Conservation (phyloP, 805 yeast genomes). For the Osmozyma mogii region DNA sequence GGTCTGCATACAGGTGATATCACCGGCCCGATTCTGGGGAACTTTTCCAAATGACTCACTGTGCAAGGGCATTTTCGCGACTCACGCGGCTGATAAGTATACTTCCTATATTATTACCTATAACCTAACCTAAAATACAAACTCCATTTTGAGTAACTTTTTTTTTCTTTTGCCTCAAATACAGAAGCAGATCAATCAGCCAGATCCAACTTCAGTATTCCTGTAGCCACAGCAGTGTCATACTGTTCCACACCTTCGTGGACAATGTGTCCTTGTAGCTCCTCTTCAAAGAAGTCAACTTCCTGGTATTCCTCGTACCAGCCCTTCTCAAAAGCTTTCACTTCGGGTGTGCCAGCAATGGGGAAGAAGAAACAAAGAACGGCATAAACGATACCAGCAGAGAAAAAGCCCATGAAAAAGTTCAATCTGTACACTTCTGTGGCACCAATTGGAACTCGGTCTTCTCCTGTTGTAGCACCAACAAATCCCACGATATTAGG, state of each 20-base stretch:
- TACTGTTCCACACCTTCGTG: slow-evolving; percentile 15
- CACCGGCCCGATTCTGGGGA: no score
- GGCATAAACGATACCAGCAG: slow-evolving; percentile 49
- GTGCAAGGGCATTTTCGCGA: no score
- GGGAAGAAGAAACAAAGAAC: slow-evolving; percentile 48
- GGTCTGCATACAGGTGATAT: no score
- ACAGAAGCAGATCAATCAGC: no score
- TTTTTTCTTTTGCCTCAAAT: no score
- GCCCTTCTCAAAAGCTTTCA: slow-evolving; percentile 39
- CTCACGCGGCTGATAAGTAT: no score
- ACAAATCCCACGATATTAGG: slow-evolving; percentile 87
- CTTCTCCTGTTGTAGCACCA: slow-evolving; percentile 66
- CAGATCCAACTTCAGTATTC: no score
- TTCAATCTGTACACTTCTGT: slow-evolving; percentile 63
- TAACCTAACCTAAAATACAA: no score
- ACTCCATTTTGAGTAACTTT: no score
- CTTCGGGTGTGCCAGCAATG: slow-evolving; percentile 28
- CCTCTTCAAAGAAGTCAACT: slow-evolving; percentile 54
- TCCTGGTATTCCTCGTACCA: slow-evolving; percentile 60
- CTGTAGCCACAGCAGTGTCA: no score
- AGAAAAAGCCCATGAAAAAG: slow-evolving; percentile 68
- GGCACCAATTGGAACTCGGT: slow-evolving; percentile 69
- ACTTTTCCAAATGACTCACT: no score
- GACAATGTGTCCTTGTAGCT: slow-evolving; percentile 22
- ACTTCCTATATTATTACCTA: no score